Evolutionary conservation across 1,284 basidiomycete genomes (phyloP).

Genomic region (Sanghuangporus weigelae): DNA sequence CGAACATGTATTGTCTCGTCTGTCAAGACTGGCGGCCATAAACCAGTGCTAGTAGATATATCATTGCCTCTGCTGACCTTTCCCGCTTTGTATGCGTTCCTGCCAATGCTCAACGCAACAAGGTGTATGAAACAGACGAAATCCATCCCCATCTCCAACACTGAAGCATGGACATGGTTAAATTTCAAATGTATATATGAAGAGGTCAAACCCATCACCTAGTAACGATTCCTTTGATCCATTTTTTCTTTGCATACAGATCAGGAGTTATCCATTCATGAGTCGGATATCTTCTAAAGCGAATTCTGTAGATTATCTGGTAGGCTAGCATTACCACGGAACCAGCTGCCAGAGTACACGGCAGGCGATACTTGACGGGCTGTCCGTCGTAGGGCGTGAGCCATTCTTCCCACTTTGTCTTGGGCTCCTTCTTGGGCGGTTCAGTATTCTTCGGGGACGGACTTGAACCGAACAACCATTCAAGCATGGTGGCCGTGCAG

Average conservation of each 20-base stretch:
- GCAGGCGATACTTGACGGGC: not conserved
- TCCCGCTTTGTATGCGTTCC: constrained; percentile 50
- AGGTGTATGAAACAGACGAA: constrained; percentile 81
- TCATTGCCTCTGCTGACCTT: constrained; percentile 41
- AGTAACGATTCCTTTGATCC: constrained; percentile 72
- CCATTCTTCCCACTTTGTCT: not conserved
- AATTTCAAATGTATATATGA: not conserved
- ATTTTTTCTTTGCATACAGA: constrained; percentile 47
- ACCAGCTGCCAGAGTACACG: constrained; percentile 29
- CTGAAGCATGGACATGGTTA: constrained; percentile 32
- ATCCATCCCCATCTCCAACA: constrained; percentile 80
- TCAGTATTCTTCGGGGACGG: not conserved
- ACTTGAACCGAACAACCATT: not conserved
- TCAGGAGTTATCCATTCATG: constrained; percentile 61
- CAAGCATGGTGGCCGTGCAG: not conserved
- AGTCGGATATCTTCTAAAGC: constrained; percentile 53
- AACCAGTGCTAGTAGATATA: not conserved
- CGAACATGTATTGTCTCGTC: constrained; percentile 80
- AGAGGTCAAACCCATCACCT: constrained; percentile 39
- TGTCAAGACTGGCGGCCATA: constrained; percentile 50
- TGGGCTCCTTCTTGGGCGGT: not conserved
- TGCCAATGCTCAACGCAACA: constrained; percentile 61
- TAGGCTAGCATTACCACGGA: constrained; percentile 36
- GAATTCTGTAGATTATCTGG: constrained; percentile 44
- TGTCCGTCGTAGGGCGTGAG: not conserved